Evolutionary conservation across 805 yeast species (phyloP).

Genomic region (Hermanozyma aechmeae): DNA sequence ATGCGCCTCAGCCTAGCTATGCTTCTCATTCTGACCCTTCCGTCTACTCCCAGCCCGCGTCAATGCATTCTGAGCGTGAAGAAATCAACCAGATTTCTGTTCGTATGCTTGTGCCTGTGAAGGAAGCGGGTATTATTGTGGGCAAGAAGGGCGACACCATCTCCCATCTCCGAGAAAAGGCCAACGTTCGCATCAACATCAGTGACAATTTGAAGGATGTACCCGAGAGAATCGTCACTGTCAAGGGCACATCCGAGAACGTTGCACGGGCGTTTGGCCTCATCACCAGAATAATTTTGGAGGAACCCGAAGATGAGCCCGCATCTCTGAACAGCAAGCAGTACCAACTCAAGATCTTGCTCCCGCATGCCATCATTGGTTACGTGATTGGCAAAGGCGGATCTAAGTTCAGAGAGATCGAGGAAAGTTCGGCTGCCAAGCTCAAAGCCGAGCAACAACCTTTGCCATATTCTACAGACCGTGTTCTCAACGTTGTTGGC

Average conservation of each 20-base stretch:
- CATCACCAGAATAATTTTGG: constrained; percentile 54
- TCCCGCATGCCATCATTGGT: constrained; percentile 77
- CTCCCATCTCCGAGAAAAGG: constrained; percentile 49
- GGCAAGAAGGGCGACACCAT: constrained; percentile 78
- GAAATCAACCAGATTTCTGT: constrained; percentile 59
- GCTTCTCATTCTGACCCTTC: too few relatives aligned
- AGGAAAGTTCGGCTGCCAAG: constrained; percentile 70
- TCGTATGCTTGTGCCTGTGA: constrained; percentile 67
- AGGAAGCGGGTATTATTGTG: constrained; percentile 66
- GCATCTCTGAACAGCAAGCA: constrained; percentile 46
- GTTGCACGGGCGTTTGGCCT: constrained; percentile 79
- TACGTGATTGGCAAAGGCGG: constrained; percentile 75
- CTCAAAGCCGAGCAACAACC: constrained; percentile 65
- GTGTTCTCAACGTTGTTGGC: constrained; percentile 61
- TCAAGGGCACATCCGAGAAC: constrained; percentile 65
- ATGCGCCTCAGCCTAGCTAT: too few relatives aligned
- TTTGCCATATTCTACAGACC: constrained; percentile 69
- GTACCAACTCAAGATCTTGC: constrained; percentile 48
- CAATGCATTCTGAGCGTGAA: constrained; percentile 30
- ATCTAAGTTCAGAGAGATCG: constrained; percentile 66
- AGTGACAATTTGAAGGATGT: constrained; percentile 64
- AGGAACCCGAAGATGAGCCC: constrained; percentile 57
- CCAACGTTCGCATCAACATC: constrained; percentile 59
- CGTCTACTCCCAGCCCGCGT: constrained; percentile 28
- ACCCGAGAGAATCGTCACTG: constrained; percentile 66